Percentiles rank a stretch among this genome's conserved stretches.
Evolutionary conservation across 2,329 filamentous ascomycete species (phyloP).

Genomic region (Sordariomycetes sp.): DNA sequence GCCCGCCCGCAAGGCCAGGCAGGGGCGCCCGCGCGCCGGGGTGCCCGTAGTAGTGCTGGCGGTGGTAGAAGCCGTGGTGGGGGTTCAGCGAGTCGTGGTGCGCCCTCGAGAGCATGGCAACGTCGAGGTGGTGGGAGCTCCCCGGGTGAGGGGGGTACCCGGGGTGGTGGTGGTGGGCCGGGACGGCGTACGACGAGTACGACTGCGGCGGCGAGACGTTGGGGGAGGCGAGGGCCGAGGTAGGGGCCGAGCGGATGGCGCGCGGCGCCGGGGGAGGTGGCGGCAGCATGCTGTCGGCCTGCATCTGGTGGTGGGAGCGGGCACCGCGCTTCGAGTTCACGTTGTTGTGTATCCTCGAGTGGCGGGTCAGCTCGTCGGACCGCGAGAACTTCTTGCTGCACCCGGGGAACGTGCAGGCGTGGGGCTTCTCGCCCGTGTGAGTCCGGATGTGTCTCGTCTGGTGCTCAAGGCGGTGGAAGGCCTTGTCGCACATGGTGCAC

Average conservation of each 20-base stretch:
- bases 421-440: conserved; percentile 95
- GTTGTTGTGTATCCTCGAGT: conserved; percentile 98
- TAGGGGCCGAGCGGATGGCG: conserved; percentile 77
- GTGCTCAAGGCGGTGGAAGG: conserved; percentile 95
- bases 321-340: conserved; percentile 90
- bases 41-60: not conserved
- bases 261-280: conserved; percentile 55
- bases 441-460: conserved; percentile 86
- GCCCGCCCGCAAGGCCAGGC: not conserved
- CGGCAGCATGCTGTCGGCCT: conserved; percentile 57
- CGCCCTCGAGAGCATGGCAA: conserved; percentile 46
- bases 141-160: conserved; percentile 15
- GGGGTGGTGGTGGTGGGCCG: conserved; percentile 29
- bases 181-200: conserved; percentile 56
- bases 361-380: conserved; percentile 89
- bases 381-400: conserved; percentile 96
- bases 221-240: conserved; percentile 77
- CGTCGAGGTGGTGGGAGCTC: conserved; percentile 27
- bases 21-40: not conserved
- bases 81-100: conserved; percentile 48
- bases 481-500: conserved; percentile 95
- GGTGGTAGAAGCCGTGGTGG: conserved; percentile 41
- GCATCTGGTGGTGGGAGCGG: conserved; percentile 46
- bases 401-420: conserved; percentile 87
- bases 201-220: conserved; percentile 93